Evolutionary conservation across 73 alveolate genomes (phyloP).

Genomic region (Paramecium primaurelia): DNA sequence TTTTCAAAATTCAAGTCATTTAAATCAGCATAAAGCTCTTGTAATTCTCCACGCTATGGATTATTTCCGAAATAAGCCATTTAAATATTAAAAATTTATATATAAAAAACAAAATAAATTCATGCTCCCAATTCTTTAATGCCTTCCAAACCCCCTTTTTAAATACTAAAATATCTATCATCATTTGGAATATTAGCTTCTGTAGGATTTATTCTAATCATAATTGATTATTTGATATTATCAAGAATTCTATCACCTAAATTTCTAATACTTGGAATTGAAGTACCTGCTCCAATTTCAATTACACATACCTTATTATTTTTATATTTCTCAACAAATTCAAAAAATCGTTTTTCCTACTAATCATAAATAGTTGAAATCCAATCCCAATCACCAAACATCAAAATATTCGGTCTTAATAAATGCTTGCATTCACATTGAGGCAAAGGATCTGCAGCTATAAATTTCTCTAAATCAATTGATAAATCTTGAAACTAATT

Average conservation of each 20-base stretch:
- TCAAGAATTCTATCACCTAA: conserved; percentile 55
- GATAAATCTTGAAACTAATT: conserved; percentile 27
- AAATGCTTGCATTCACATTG: conserved; percentile 40
- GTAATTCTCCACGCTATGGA: conserved; percentile 52
- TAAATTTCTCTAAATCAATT: conserved; percentile 50
- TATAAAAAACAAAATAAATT: neutral
- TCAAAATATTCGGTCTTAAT: conserved; percentile 74
- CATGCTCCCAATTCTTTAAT: neutral
- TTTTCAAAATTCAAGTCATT: conserved; percentile 41
- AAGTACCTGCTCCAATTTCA: conserved; percentile 80
- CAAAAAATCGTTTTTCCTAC: conserved; percentile 34
- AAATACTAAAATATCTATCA: neutral
- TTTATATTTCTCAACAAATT: neutral
- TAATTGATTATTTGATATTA: neutral
- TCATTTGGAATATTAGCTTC: neutral
- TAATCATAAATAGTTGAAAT: conserved; percentile 47
- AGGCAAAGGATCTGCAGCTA: conserved; percentile 63
- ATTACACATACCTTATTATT: conserved; percentile 35
- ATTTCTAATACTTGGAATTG: conserved; percentile 65
- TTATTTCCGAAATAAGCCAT: conserved; percentile 38
- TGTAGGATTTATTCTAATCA: conserved; percentile 43
- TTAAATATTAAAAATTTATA: neutral
- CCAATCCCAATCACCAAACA: conserved; percentile 71
- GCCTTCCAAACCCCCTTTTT: neutral
- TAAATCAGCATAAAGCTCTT: conserved; percentile 51